Conservation (phyloP, 163 green algal species). For the Coccomyxa subellipsoidea region DNA sequence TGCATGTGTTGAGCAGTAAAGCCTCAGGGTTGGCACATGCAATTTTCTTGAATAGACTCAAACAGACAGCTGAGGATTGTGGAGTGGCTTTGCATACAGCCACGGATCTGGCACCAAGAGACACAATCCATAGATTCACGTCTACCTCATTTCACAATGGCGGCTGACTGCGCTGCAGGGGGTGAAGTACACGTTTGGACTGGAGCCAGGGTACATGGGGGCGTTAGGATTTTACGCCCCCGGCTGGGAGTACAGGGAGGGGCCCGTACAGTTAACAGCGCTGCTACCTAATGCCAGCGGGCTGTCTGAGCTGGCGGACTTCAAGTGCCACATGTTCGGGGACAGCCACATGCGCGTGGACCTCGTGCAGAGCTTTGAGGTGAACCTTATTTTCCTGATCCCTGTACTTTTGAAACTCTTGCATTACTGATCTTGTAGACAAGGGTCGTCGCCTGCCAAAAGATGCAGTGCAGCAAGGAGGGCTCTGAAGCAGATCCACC, state of each 20-base stretch:
- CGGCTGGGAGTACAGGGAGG: conserved; percentile 2
- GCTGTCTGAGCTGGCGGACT: neutral
- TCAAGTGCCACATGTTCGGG: neutral
- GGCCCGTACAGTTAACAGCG: neutral
- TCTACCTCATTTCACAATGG: neutral
- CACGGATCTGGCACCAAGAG: no score
- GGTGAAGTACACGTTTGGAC: neutral
- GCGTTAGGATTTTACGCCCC: neutral
- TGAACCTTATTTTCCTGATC: neutral
- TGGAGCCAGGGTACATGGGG: neutral
- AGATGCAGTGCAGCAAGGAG: no score
- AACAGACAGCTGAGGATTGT: no score
- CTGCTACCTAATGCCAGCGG: conserved; percentile 2
- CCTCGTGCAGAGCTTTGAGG: conserved; percentile 3
- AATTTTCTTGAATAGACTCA: no score
- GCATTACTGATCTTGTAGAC: no score
- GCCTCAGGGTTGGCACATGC: no score
- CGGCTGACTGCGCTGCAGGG: neutral
- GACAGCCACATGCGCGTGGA: neutral
- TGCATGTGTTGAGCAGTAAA: no score
- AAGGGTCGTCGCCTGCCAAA: no score
- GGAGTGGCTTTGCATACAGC: neutral
- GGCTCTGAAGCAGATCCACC: no score
- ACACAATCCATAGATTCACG: no score
- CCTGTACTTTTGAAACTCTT: no score